Percentiles rank a stretch among this genome's conserved stretches.
These are phyloP conservation scores for Diplodia sapinea DNA, from an alignment of 2,329 filamentous ascomycete species.

Conservation along the genomic window DNA sequence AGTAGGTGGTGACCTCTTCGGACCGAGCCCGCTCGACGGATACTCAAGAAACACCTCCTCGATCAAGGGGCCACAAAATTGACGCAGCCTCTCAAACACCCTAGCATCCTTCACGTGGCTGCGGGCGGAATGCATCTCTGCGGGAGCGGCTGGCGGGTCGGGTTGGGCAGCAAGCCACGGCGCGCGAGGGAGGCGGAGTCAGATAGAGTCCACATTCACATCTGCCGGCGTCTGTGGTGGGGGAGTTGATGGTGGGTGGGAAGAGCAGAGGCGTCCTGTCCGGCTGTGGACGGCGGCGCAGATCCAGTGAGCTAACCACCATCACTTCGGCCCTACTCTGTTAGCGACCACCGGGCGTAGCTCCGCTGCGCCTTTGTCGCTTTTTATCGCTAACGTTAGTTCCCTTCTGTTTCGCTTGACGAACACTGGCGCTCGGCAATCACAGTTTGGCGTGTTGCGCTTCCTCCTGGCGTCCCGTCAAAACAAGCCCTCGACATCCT, in stretches of 20 bases:
- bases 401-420: background rate
- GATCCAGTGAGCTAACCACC: background rate
- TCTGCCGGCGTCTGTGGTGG: background rate
- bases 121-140: background rate
- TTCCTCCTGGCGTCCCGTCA: background rate
- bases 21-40: conserved; percentile 2
- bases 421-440: background rate
- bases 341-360: background rate
- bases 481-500: conserved; percentile 4
- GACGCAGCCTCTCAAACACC: background rate
- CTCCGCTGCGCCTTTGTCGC: background rate
- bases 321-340: conserved; percentile 2
- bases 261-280: background rate
- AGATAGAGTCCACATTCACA: background rate
- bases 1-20: background rate
- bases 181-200: background rate
- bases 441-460: background rate
- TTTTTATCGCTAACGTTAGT: background rate
- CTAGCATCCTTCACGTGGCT: background rate
- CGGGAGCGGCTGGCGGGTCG: background rate
- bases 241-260: background rate
- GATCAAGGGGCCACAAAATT: background rate
- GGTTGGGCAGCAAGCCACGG: conserved; percentile 3
- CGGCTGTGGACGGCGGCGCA: background rate
- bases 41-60: background rate